A percentile compares a stretch with the other conserved stretches of the same genome.
Evolutionary conservation across 2,329 filamentous ascomycete species (phyloP).

Genomic region (Byssochlamys sp.): DNA sequence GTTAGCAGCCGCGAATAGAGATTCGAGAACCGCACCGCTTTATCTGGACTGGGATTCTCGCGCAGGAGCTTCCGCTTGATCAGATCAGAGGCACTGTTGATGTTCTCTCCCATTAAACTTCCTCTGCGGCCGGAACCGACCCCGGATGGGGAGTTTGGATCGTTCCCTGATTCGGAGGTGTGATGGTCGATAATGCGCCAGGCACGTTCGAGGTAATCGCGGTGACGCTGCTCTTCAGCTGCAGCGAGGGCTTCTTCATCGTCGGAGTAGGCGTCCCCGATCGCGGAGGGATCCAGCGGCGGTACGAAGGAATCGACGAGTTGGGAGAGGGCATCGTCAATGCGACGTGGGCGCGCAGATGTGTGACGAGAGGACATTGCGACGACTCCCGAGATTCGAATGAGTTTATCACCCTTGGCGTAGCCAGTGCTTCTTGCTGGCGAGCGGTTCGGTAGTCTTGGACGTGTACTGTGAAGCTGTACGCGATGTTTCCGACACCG

Average conservation of each 20-base stretch:
- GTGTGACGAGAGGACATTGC: slow-evolving; percentile 24
- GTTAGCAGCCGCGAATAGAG: slow-evolving; percentile 80
- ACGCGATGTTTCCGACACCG: neutral
- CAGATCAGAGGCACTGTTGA: slow-evolving; percentile 84
- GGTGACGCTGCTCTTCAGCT: slow-evolving; percentile 29
- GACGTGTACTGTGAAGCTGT: neutral
- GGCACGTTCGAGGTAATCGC: slow-evolving; percentile 24
- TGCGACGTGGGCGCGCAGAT: slow-evolving; percentile 28
- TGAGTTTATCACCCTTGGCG: slow-evolving; percentile 1
- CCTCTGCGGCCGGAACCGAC: slow-evolving; percentile 17
- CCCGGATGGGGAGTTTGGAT: slow-evolving; percentile 17
- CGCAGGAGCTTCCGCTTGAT: slow-evolving; percentile 82
- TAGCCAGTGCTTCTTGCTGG: neutral
- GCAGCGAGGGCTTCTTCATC: slow-evolving; percentile 24
- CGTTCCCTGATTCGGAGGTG: slow-evolving; percentile 11
- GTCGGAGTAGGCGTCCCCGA: slow-evolving; percentile 22
- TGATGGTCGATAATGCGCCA: slow-evolving; percentile 30
- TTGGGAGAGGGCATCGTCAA: slow-evolving; percentile 36
- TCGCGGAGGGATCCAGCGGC: slow-evolving; percentile 21
- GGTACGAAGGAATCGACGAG: slow-evolving; percentile 34
- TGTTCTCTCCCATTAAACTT: slow-evolving; percentile 35
- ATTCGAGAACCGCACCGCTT: slow-evolving; percentile 78
- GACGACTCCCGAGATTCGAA: slow-evolving; percentile 3
- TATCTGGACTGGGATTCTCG: slow-evolving; percentile 60
- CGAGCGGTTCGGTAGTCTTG: neutral